Evolutionary conservation across 2,329 filamentous ascomycete species (phyloP), one percentile per base, ranked within the genome.

Genomic region (Bipolaris bicolor): DNA sequence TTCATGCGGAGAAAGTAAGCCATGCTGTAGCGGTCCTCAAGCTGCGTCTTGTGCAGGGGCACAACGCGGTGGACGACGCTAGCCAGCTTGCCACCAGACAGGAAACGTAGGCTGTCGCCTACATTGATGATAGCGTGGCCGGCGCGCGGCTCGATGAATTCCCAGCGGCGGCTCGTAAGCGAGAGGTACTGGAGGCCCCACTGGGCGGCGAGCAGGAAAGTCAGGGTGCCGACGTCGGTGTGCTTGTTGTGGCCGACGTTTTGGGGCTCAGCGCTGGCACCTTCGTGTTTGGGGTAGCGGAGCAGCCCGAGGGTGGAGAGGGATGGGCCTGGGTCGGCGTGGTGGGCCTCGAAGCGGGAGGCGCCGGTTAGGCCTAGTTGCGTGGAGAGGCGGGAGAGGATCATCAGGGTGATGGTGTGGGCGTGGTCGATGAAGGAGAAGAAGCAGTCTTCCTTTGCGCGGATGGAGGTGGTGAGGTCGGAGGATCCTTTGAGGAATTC

Each of bases 201-300:
- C 45, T 71, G 65, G 7, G 65, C 29, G 16, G 62, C 58, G 49
- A 73, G 68, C 40, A 86, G 78, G 45, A 86, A 73, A 6, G 83
- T 85, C 37, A 86, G 73, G 16, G 81, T 81, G 68, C 81, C 80
- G 71, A 85, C 81, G 74, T 86, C 83, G 22, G 83, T 85, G 75
- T 85, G 83, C 74, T 84, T 46, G 49, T 59, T 52, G 51, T 62
- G 59, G 6, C 59, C 59, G 5, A 56, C 57, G 22, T 22, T 16
- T 29, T 10, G 26, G 5, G 34, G 13, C n/a, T 41, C 18, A 20
- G 16, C 11, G 16, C 18, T 41, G 18, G 18, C 18, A 3, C 5
- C 20, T 16, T 39, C 16, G 9, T 39, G 36, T 9, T 39, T 39
- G 18, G 39, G 39, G 18, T 41, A 41, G 18, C 20, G 39, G 18